Conservation (phyloP, 176 grass and related monocot species). For the Dendrocalamus sinicus region DNA sequence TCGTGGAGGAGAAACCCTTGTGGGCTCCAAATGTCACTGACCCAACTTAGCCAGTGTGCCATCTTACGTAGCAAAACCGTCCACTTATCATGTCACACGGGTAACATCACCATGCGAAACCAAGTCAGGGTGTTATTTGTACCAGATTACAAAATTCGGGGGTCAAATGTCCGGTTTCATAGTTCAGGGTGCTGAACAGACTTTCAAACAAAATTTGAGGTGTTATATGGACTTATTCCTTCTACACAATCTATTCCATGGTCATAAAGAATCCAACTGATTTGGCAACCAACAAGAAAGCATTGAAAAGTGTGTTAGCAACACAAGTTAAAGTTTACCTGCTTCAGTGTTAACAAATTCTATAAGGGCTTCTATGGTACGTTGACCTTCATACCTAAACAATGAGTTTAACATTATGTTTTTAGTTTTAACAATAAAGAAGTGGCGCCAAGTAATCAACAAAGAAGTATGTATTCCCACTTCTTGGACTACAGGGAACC, state of each 20-base stretch:
- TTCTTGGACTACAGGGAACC: conserved; percentile 95
- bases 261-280: conserved; percentile 17
- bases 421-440: conserved; percentile 19
- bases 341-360: conserved; percentile 94
- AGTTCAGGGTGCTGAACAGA: no score
- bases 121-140: no score
- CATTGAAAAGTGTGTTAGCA: conserved; percentile 26
- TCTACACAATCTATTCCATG: background rate
- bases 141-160: no score
- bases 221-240: no score
- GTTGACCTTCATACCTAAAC: conserved; percentile 85
- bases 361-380: conserved; percentile 74
- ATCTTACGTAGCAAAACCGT: no score
- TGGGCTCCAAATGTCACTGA: no score
- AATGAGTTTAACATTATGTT: conserved; percentile 7
- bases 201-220: no score
- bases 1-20: no score
- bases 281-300: conserved; percentile 1
- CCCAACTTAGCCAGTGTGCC: no score
- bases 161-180: no score
- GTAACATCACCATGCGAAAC: no score
- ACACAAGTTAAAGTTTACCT: conserved; percentile 53
- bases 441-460: background rate
- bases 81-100: no score
- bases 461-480: conserved; percentile 48